These are phyloP conservation scores for Rhipidocladum racemiflorum DNA, from an alignment of 176 grass and related monocot genomes.

Conservation along the genomic window DNA sequence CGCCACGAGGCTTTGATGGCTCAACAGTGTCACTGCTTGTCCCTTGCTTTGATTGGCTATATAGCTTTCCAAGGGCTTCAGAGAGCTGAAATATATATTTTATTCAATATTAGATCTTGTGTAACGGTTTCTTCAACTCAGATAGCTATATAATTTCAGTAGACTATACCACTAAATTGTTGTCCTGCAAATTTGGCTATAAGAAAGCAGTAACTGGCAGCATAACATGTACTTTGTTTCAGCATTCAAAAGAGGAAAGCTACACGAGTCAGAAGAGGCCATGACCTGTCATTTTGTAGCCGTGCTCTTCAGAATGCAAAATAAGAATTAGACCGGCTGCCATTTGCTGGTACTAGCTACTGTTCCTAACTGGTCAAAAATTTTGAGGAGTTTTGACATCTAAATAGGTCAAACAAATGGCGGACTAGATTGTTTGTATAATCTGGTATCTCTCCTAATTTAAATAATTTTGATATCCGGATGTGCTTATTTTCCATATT, in stretches of 20 bases:
- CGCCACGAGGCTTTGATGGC: slow-evolving; percentile 66
- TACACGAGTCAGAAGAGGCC: background rate
- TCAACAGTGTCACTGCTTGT: slow-evolving; percentile 65
- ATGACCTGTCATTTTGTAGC: background rate
- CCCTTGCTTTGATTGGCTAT: slow-evolving; percentile 84
- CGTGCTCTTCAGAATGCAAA: background rate
- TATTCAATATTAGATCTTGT: slow-evolving; percentile 1
- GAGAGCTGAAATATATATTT: slow-evolving; percentile 66
- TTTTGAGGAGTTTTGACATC: background rate
- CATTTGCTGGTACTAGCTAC: background rate
- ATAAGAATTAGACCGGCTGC: background rate
- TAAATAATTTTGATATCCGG: background rate
- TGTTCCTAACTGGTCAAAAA: background rate
- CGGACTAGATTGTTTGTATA: background rate
- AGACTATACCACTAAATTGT: background rate
- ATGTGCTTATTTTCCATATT: background rate
- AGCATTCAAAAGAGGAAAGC: background rate
- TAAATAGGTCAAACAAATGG: background rate
- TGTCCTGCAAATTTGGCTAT: background rate
- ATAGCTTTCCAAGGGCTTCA: slow-evolving; percentile 96
- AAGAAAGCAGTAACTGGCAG: background rate
- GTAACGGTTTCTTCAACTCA: background rate
- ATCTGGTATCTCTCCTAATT: background rate
- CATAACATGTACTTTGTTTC: background rate
- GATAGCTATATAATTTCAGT: background rate